Conservation (phyloP, 2,329 filamentous ascomycete genomes). For the Colletotrichum somersetense region DNA sequence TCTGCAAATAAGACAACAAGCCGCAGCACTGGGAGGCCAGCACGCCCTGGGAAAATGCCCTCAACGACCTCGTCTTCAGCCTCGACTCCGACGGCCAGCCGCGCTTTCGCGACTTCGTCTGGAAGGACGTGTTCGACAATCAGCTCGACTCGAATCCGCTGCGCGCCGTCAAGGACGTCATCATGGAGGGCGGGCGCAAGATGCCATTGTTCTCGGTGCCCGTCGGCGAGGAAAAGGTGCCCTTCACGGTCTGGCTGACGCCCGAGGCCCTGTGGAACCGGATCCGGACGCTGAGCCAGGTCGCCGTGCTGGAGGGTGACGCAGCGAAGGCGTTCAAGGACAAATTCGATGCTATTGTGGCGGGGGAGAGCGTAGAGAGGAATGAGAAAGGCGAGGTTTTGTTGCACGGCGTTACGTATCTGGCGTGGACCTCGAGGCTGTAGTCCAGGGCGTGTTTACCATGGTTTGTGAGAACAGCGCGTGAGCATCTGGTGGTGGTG, state of each 20-base stretch:
- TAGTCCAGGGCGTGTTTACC: slow-evolving; percentile 43
- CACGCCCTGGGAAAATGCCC: slow-evolving; percentile 70
- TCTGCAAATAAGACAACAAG: slow-evolving; percentile 68
- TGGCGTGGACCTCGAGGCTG: slow-evolving; percentile 70
- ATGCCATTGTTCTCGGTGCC: slow-evolving; percentile 70
- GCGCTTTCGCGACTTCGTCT: slow-evolving; percentile 74
- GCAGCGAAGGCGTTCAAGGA: slow-evolving; percentile 62
- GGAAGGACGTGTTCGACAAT: slow-evolving; percentile 74
- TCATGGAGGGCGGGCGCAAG: slow-evolving; percentile 49
- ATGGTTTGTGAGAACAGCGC: not conserved
- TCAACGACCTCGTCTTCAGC: slow-evolving; percentile 70
- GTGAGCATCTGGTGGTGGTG: not conserved
- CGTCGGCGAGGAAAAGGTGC: slow-evolving; percentile 66
- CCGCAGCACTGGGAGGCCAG: slow-evolving; percentile 66
- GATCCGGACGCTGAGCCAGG: slow-evolving; percentile 75
- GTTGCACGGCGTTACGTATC: slow-evolving; percentile 73
- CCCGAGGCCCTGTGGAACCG: slow-evolving; percentile 74
- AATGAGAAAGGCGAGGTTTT: slow-evolving; percentile 73
- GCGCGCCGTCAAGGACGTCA: slow-evolving; percentile 61
- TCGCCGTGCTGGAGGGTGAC: slow-evolving; percentile 69
- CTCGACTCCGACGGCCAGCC: slow-evolving; percentile 67
- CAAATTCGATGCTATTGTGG: slow-evolving; percentile 67
- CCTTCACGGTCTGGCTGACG: slow-evolving; percentile 69
- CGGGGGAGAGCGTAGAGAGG: slow-evolving; percentile 64
- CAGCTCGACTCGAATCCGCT: slow-evolving; percentile 66